Percentiles rank a stretch among this genome's conserved stretches.
phyloP scores from a whole-genome alignment of 1,139 yeast species.

The Zygoascus meyerae region DNA sequence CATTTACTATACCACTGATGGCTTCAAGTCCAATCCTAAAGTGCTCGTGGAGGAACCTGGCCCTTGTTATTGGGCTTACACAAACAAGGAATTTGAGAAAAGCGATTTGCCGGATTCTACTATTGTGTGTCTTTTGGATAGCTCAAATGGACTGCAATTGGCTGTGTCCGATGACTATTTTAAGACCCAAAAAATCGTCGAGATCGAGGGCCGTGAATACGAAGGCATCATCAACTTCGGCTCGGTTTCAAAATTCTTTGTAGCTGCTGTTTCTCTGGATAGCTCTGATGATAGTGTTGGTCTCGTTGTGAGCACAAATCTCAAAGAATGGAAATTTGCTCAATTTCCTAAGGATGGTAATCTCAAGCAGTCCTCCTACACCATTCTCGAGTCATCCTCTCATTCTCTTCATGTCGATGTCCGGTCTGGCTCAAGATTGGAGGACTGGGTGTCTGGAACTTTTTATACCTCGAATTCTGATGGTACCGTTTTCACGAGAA shows the following conservation, averaged over 20 bases:
- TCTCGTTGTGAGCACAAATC: slow-evolving; percentile 57
- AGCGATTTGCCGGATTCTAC: slow-evolving; percentile 37
- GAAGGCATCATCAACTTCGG: slow-evolving; percentile 43
- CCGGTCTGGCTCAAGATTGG: slow-evolving; percentile 15
- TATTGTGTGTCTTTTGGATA: slow-evolving; percentile 46
- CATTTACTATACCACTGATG: slow-evolving; percentile 47
- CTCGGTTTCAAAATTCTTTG: slow-evolving; percentile 47
- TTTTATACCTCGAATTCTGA: slow-evolving; percentile 58
- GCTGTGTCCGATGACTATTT: slow-evolving; percentile 52
- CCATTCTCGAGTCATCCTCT: slow-evolving; percentile 51
- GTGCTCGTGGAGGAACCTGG: slow-evolving; percentile 28
- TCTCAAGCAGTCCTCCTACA: slow-evolving; percentile 39
- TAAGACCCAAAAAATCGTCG: slow-evolving; percentile 34
- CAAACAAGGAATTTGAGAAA: slow-evolving; percentile 38
- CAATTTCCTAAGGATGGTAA: slow-evolving; percentile 43
- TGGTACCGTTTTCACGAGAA: slow-evolving; percentile 50
- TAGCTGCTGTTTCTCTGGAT: slow-evolving; percentile 38
- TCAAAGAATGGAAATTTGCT: slow-evolving; percentile 46
- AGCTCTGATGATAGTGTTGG: slow-evolving; percentile 40
- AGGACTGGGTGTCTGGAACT: slow-evolving; percentile 30
- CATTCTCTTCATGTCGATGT: slow-evolving; percentile 52
- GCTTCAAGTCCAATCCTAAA: slow-evolving; percentile 42
- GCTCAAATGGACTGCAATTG: slow-evolving; percentile 40
- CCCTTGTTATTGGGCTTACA: slow-evolving; percentile 44
- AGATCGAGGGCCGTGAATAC: slow-evolving; percentile 27